These are phyloP conservation scores for Lentinula edodes DNA, from an alignment of 768 basidiomycete genomes.

Conservation along the genomic window DNA sequence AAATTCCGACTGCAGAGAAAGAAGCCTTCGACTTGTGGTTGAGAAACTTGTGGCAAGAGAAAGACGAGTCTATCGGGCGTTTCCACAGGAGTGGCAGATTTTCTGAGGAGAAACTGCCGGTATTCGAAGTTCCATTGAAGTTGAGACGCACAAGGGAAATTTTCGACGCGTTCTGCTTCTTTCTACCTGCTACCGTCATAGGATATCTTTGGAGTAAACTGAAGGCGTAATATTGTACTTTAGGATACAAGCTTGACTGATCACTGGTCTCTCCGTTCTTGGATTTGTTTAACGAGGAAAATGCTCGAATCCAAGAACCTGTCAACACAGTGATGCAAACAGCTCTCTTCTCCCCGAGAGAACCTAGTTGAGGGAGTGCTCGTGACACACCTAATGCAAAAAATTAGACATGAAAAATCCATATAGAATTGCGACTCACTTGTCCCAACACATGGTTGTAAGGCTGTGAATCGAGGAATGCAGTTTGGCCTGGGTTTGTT, in stretches of 20 bases:
- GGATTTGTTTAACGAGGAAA: constrained; percentile 68
- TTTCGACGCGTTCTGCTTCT: constrained; percentile 66
- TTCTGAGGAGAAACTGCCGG: constrained; percentile 17
- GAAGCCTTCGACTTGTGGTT: constrained; percentile 80
- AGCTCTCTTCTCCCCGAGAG: constrained; percentile 72
- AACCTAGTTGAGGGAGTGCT: constrained; percentile 74
- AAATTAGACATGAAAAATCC: not conserved
- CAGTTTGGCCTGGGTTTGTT: constrained; percentile 66
- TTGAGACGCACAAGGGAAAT: constrained; percentile 51
- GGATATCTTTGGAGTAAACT: constrained; percentile 44
- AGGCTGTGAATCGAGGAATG: constrained; percentile 70
- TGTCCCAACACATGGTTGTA: constrained; percentile 89
- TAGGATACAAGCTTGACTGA: not conserved
- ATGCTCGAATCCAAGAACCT: constrained; percentile 86
- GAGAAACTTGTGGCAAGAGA: constrained; percentile 72
- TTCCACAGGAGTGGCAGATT: constrained; percentile 56
- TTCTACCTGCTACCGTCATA: constrained; percentile 46
- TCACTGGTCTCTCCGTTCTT: constrained; percentile 33
- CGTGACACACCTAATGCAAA: constrained; percentile 63
- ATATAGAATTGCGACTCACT: constrained; percentile 45
- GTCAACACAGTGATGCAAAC: constrained; percentile 86
- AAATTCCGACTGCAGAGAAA: constrained; percentile 55
- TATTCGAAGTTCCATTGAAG: constrained; percentile 54
- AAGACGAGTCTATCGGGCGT: constrained; percentile 71
- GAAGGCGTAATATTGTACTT: constrained; percentile 1